Evolutionary conservation across 2,329 filamentous ascomycete genomes (phyloP).

Genomic region (Chrysoporthe puriensis): DNA sequence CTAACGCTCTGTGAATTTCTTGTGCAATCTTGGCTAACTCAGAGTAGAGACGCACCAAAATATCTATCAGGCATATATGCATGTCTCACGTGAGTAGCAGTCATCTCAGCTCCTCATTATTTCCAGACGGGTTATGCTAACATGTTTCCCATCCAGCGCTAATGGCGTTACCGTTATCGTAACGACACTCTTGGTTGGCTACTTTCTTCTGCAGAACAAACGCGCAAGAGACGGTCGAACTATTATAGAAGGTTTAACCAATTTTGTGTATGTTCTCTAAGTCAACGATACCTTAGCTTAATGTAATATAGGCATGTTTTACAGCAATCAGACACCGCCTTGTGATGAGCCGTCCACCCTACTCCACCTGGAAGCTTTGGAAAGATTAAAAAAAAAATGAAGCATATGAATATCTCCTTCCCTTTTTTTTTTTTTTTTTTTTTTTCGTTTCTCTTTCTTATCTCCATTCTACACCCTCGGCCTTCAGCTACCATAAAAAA

Average conservation of each 20-base stretch:
- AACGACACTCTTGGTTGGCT: neutral
- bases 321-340: too few relatives aligned
- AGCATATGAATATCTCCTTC: too few relatives aligned
- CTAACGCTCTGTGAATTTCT: neutral
- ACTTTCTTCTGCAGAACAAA: neutral
- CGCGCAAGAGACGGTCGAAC: neutral
- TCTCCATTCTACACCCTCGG: too few relatives aligned
- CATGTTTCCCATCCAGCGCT: neutral
- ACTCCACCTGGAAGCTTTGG: too few relatives aligned
- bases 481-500: too few relatives aligned
- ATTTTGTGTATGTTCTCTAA: neutral
- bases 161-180: conserved; percentile 3
- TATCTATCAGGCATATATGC: neutral
- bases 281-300: too few relatives aligned
- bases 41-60: neutral
- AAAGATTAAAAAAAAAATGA: too few relatives aligned
- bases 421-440: too few relatives aligned
- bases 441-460: too few relatives aligned
- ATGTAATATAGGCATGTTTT: too few relatives aligned
- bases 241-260: neutral
- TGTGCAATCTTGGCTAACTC: neutral
- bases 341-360: too few relatives aligned
- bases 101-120: too few relatives aligned
- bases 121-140: neutral
- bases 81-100: neutral